phyloP scores from a whole-genome alignment of 805 yeast species.

The Nakazawaea ishiwadae region DNA sequence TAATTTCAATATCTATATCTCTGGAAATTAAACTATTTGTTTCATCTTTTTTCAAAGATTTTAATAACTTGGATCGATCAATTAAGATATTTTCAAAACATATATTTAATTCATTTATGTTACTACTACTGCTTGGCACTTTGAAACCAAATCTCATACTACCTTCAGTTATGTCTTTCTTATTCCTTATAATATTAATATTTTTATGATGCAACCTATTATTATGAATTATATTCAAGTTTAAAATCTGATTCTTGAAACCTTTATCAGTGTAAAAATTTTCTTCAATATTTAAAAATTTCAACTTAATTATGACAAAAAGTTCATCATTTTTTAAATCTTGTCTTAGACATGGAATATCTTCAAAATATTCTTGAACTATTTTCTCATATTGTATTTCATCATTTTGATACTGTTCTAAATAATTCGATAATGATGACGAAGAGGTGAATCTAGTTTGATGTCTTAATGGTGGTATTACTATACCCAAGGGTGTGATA shows the following conservation, averaged over 20 bases:
- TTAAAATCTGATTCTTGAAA: constrained; percentile 5
- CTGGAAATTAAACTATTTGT: neutral
- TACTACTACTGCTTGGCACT: neutral
- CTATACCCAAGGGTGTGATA: constrained; percentile 1
- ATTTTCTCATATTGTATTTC: neutral
- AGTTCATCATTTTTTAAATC: neutral
- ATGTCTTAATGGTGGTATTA: constrained; percentile 6
- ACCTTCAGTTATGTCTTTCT: constrained; percentile 4
- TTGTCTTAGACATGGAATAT: constrained; percentile 3
- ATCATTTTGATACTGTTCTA: constrained; percentile 2
- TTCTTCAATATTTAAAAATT: constrained; percentile 3
- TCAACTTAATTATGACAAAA: constrained; percentile 5
- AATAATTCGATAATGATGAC: neutral
- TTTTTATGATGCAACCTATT: neutral
- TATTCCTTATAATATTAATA: constrained; percentile 6
- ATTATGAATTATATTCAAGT: constrained; percentile 7
- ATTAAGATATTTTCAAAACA: constrained; percentile 11
- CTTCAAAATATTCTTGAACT: constrained; percentile 2
- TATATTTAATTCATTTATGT: constrained; percentile 5
- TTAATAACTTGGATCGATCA: constrained; percentile 11
- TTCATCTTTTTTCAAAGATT: constrained; percentile 8
- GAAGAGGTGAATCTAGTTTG: constrained; percentile 3
- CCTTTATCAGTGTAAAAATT: constrained; percentile 5
- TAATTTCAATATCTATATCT: constrained; percentile 1
- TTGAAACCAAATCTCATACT: constrained; percentile 5